Conservation (phyloP, 805 yeast species). For the Candida coquimbonensis region DNA sequence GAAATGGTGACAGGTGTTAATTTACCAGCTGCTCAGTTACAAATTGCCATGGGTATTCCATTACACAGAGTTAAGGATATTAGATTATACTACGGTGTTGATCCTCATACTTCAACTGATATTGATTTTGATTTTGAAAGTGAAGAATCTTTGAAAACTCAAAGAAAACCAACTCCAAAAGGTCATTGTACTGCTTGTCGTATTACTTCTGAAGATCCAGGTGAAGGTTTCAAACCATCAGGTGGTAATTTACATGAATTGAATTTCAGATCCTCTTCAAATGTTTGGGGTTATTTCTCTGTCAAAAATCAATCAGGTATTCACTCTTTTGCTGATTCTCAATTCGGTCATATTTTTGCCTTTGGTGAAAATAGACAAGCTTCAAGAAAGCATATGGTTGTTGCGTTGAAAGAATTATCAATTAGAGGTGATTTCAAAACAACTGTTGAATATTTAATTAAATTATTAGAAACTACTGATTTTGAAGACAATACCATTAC, state of each 20-base stretch:
- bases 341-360: constrained; percentile 98
- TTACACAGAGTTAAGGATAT: constrained; percentile 92
- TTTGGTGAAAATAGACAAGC: constrained; percentile 98
- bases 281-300: constrained; percentile 99
- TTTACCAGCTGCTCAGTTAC: constrained; percentile 96
- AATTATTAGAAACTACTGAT: constrained; percentile 91
- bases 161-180: constrained; percentile 90
- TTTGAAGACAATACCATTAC: constrained; percentile 95
- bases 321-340: constrained; percentile 97
- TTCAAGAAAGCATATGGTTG: constrained; percentile 98
- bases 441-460: constrained; percentile 93
- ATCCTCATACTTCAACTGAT: constrained; percentile 85
- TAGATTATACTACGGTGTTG: constrained; percentile 88
- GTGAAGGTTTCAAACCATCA: constrained; percentile 98
- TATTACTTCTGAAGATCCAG: constrained; percentile 98
- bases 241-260: constrained; percentile 95
- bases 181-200: constrained; percentile 99
- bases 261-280: constrained; percentile 93
- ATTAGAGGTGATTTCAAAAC: constrained; percentile 99
- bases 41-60: constrained; percentile 99
- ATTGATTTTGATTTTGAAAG: constrained; percentile 85
- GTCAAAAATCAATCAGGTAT: constrained; percentile 95
- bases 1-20: constrained; percentile 99
- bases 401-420: constrained; percentile 91
- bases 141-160: constrained; percentile 64